Percentiles rank a stretch among this genome's conserved stretches.
Evolutionary conservation across 306 rosid species (phyloP).

Genomic region (Ormosia emarginata): DNA sequence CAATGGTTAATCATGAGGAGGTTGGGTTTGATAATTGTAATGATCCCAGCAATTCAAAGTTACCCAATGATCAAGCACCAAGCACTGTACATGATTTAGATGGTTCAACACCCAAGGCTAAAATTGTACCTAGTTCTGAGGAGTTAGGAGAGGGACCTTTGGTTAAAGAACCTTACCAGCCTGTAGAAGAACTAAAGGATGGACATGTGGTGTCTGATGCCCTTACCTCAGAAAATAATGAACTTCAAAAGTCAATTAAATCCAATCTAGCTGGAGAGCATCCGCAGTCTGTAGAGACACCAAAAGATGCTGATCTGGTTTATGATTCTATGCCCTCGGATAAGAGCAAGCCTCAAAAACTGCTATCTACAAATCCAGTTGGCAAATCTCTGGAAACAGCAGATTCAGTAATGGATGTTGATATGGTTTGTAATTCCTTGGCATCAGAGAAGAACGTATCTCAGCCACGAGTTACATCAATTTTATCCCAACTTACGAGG

Average conservation of each 20-base stretch:
- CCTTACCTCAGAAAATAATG: slow-evolving; percentile 39
- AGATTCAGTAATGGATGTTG: slow-evolving; percentile 33
- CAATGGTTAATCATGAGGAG: slow-evolving; percentile 25
- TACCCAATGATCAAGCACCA: slow-evolving; percentile 27
- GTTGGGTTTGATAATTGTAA: slow-evolving; percentile 28
- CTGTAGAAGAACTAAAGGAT: slow-evolving; percentile 32
- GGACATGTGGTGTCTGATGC: slow-evolving; percentile 32
- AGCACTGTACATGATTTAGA: slow-evolving; percentile 18
- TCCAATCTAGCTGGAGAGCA: slow-evolving; percentile 30
- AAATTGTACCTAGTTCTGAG: slow-evolving; percentile 27
- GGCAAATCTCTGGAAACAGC: slow-evolving; percentile 23
- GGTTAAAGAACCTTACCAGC: slow-evolving; percentile 36
- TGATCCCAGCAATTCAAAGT: slow-evolving; percentile 29
- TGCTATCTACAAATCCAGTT: slow-evolving; percentile 15
- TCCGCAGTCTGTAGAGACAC: slow-evolving; percentile 16
- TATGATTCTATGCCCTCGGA: slow-evolving; percentile 26
- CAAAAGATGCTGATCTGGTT: slow-evolving; percentile 26
- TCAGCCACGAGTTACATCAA: slow-evolving; percentile 13
- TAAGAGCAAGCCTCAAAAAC: slow-evolving; percentile 12
- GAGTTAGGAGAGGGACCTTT: slow-evolving; percentile 30
- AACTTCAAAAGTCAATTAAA: slow-evolving; percentile 27
- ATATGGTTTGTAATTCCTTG: slow-evolving; percentile 34
- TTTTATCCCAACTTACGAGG: slow-evolving; percentile 19
- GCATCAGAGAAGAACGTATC: slow-evolving; percentile 16
- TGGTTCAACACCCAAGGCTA: slow-evolving; percentile 35